Evolutionary conservation across 1,284 basidiomycete species (phyloP).

Genomic region (Sanguinoderma infundibulare): DNA sequence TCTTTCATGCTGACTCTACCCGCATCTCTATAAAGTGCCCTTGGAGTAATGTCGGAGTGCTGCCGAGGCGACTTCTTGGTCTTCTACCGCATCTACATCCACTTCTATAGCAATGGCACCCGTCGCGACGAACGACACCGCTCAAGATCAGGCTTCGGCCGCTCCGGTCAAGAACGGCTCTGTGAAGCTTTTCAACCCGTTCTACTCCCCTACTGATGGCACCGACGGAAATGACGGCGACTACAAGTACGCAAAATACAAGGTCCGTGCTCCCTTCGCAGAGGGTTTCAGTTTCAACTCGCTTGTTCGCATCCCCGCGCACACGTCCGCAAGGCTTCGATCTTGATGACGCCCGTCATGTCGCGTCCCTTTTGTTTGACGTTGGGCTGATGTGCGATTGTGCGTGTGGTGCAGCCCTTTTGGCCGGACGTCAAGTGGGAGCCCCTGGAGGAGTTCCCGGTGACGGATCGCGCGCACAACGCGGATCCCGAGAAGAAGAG

Average conservation of each 20-base stretch:
- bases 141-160: constrained; percentile 27
- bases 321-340: not conserved
- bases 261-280: constrained; percentile 44
- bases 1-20: not conserved
- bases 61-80: constrained; percentile 5
- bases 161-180: constrained; percentile 10
- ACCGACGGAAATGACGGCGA: constrained; percentile 50
- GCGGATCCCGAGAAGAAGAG: constrained; percentile 66
- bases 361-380: not conserved
- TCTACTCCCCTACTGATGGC: constrained; percentile 63
- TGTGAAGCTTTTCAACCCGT: constrained; percentile 56
- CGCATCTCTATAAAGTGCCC: constrained; percentile 17
- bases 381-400: constrained; percentile 1
- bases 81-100: not conserved
- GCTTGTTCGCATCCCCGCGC: not conserved
- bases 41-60: not conserved
- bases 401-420: constrained; percentile 48
- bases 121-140: constrained; percentile 37
- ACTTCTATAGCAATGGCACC: constrained; percentile 44
- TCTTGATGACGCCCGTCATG: not conserved
- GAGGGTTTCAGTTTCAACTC: not conserved
- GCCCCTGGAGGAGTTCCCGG: constrained; percentile 59
- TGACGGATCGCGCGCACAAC: constrained; percentile 65
- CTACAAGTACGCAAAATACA: constrained; percentile 66
- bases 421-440: constrained; percentile 70